Conservation (phyloP, 768 basidiomycete genomes). For the Tylopilus cervinicoccineus region DNA sequence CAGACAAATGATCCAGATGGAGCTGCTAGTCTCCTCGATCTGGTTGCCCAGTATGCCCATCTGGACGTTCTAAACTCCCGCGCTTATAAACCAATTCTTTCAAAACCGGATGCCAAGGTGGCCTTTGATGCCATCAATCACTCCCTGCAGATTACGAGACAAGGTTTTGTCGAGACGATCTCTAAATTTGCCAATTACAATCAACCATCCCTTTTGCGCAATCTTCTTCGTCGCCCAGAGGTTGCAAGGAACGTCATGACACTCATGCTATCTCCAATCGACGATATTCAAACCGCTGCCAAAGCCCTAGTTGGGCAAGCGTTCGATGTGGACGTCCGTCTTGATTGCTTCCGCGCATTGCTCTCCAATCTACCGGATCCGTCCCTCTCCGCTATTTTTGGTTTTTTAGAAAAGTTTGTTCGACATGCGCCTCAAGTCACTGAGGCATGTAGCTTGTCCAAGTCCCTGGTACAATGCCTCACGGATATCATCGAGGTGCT, state of each 20-base stretch:
- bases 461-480: conserved; percentile 86
- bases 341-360: conserved; percentile 81
- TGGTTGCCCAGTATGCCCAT: conserved; percentile 59
- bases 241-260: conserved; percentile 57
- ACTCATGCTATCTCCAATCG: conserved; percentile 80
- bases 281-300: conserved; percentile 67
- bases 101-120: conserved; percentile 26
- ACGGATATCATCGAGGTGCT: conserved; percentile 90
- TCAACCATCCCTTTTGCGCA: conserved; percentile 45
- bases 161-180: conserved; percentile 59
- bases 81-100: conserved; percentile 43
- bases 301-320: conserved; percentile 81
- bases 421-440: conserved; percentile 58
- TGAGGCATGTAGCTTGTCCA: conserved; percentile 88
- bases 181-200: conserved; percentile 64
- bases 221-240: conserved; percentile 52
- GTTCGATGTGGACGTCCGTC: conserved; percentile 84
- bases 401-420: conserved; percentile 65
- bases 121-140: conserved; percentile 58
- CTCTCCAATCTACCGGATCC: conserved; percentile 62
- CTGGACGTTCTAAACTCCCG: conserved; percentile 55
- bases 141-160: conserved; percentile 52
- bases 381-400: conserved; percentile 66
- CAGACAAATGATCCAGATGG: conserved; percentile 56
- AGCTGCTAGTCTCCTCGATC: conserved; percentile 52